Evolutionary conservation across 495 filamentous ascomycete genomes (phyloP), one percentile per base, ranked within the genome.

Genomic region (Penicillium longicatenatum): DNA sequence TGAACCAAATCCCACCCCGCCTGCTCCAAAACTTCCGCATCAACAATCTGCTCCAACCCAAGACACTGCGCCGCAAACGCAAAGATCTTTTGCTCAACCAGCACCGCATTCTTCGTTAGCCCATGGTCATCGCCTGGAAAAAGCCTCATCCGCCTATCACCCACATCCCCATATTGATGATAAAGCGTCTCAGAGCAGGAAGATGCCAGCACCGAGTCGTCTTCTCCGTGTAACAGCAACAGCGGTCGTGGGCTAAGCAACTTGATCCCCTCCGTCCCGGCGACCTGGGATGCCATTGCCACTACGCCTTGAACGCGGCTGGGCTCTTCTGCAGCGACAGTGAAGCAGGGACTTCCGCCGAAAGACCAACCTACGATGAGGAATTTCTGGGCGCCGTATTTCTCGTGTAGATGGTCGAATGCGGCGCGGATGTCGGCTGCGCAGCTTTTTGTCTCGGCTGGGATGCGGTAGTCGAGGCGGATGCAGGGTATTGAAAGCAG

Each of bases 281-380:
- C 52, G 6, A 43, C 45, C 29, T 54, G 52, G 39, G 52, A 54
- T 3, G 52, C 52, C 24, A 54, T 35, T 0, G 52, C 44, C 22
- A 43, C 52, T 1, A 54, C 52, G 2, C 52, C 52, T 0, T 16
- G 24, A 0, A 54, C 52, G 17, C 52, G 52, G 26, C 4, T 12
- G 4, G 29, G 41, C 22, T 54, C 52, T 1, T 31, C 22, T n/a
- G 52, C 52, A 4, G 52, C 52, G 29, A 54, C 26, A 2, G 26
- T 46, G 52, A 54, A 39, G 4, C 37, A 39, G 0, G 37, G 37
- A 17, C 37, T 35, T 14, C 31, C 26, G 26, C 26, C 26, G 26
- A 6, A 26, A n/a, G 70, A 77, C 76, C 77, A 80, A 19, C 77
- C 77, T 1, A 78, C 66, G 3, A 80, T 47, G 22, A 78, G 70